phyloP scores from a whole-genome alignment of 768 basidiomycete genomes.

The Dentipellis sp. region DNA sequence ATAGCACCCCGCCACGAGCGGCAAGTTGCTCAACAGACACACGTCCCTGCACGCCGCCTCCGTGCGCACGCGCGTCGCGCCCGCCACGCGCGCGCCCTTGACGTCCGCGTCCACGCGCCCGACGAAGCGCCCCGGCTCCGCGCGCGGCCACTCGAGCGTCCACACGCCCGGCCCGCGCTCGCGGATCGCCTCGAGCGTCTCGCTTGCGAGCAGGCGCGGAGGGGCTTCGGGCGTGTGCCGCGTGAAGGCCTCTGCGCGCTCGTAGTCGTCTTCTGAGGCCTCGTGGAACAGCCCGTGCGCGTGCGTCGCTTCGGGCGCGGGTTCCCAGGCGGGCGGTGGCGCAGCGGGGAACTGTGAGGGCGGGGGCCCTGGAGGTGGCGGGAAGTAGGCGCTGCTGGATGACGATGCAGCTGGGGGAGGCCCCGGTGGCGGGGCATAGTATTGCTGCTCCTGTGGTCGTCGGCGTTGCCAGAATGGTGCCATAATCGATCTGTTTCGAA shows the following conservation, averaged over 20 bases:
- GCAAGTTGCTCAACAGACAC: conserved; percentile 51
- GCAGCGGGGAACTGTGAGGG: not conserved
- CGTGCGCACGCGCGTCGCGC: conserved; percentile 35
- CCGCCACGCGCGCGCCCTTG: conserved; percentile 24
- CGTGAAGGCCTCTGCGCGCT: conserved; percentile 45
- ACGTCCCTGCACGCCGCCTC: conserved; percentile 33
- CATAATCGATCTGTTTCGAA: no score
- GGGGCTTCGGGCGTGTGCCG: conserved; percentile 25
- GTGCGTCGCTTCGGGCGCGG: conserved; percentile 46
- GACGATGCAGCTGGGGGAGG: no score
- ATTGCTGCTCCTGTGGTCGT: not conserved
- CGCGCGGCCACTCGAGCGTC: conserved; percentile 37
- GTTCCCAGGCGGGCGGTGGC: conserved; percentile 45
- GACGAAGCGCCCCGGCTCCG: conserved; percentile 31
- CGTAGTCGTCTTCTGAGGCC: conserved; percentile 46
- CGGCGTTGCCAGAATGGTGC: no score
- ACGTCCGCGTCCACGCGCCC: conserved; percentile 29
- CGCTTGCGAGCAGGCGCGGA: conserved; percentile 41
- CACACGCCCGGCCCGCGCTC: conserved; percentile 40
- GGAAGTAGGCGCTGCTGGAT: no score
- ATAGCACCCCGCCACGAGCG: conserved; percentile 52
- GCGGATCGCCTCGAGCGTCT: conserved; percentile 42
- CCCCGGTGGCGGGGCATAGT: no score
- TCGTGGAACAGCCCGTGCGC: conserved; percentile 42
- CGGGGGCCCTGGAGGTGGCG: not conserved